Percentiles rank a stretch among this genome's conserved stretches.
Conservation (phyloP, 2,329 filamentous ascomycete genomes). For the Stagonosporopsis vannaccii region DNA sequence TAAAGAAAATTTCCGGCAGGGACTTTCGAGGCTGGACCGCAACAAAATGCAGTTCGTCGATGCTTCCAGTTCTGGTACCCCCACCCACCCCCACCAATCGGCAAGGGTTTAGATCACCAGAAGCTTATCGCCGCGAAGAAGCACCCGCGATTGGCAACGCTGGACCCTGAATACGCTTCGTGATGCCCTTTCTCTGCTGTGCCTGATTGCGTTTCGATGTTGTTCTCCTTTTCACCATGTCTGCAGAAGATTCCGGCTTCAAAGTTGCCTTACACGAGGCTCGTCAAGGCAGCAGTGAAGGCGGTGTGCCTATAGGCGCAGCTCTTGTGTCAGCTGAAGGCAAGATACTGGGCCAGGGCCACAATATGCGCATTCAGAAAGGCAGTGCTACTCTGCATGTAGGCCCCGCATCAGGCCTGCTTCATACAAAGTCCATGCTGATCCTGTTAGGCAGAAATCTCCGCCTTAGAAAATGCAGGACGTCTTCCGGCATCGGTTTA, state of each 20-base stretch:
- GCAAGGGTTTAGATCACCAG: constrained; percentile 14
- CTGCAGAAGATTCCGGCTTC: constrained; percentile 56
- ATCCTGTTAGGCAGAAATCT: constrained; percentile 71
- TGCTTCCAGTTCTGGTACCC: constrained; percentile 3
- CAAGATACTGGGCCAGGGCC: constrained; percentile 73
- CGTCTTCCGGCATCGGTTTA: constrained; percentile 74
- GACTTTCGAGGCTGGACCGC: background rate
- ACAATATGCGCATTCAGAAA: constrained; percentile 79
- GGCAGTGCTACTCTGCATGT: constrained; percentile 76
- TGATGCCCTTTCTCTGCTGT: background rate
- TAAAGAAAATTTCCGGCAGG: background rate
- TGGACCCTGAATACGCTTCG: constrained; percentile 18
- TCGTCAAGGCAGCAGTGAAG: constrained; percentile 61
- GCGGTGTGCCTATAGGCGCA: constrained; percentile 66
- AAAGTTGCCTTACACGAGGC: constrained; percentile 66
- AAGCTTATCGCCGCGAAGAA: constrained; percentile 27
- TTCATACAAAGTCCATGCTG: background rate
- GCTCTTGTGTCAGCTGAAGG: constrained; percentile 73
- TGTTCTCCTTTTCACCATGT: constrained; percentile 26
- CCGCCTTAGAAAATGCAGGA: constrained; percentile 76
- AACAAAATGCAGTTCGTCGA: constrained; percentile 10
- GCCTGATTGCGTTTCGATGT: background rate
- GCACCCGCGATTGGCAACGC: constrained; percentile 12
- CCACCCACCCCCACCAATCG: constrained; percentile 20
- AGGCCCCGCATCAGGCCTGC: constrained; percentile 1